Conservation (phyloP, 371 early-diverging fungal species). For the Entomophthora muscae region DNA sequence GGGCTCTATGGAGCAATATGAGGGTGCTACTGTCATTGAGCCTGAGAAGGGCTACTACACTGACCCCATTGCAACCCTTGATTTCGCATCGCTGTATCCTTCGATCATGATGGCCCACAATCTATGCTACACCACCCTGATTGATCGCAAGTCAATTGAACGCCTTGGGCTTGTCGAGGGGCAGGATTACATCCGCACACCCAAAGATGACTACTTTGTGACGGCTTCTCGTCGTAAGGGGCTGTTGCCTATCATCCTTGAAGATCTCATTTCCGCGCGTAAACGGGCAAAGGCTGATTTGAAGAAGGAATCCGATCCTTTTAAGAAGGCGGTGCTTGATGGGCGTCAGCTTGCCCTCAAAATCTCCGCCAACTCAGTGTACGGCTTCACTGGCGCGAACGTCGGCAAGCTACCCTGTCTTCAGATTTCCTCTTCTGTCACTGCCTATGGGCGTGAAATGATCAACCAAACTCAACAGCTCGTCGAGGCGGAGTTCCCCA, state of each 20-base stretch:
- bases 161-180: constrained; percentile 44
- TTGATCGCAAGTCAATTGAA: constrained; percentile 38
- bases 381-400: constrained; percentile 99
- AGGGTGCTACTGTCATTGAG: constrained; percentile 99
- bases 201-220: constrained; percentile 70
- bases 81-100: constrained; percentile 98
- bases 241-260: constrained; percentile 85
- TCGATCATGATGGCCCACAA: constrained; percentile 99
- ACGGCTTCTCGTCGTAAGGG: constrained; percentile 60
- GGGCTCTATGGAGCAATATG: constrained; percentile 71
- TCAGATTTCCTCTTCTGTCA: constrained; percentile 97
- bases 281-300: constrained; percentile 91
- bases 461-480: constrained; percentile 81
- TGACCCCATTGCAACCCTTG: constrained; percentile 94
- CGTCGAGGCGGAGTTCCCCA: constrained; percentile 73
- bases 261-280: constrained; percentile 85
- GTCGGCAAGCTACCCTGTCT: constrained; percentile 95
- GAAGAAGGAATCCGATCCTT: constrained; percentile 88
- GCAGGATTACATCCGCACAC: constrained; percentile 75
- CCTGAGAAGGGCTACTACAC: constrained; percentile 95
- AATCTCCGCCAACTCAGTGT: constrained; percentile 98
- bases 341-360: constrained; percentile 98
- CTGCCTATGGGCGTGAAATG: constrained; percentile 98
- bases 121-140: constrained; percentile 94
- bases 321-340: constrained; percentile 82